phyloP scores from a whole-genome alignment of 2,329 filamentous ascomycete species.

The Neopestalotiopsis clavispora region DNA sequence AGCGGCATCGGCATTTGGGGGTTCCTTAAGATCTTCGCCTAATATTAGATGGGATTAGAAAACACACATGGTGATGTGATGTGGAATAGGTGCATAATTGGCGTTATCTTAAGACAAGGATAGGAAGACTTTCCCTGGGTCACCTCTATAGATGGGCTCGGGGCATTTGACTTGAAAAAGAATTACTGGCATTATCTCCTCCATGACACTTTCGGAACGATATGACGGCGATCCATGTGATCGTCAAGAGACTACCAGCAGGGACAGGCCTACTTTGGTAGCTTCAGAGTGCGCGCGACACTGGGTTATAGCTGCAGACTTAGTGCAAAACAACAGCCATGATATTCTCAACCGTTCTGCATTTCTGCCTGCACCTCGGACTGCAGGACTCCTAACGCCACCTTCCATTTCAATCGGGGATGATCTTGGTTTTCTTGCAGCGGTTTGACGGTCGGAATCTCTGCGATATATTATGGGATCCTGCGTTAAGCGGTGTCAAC shows the following conservation, averaged over 20 bases:
- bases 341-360: neutral
- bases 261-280: slow-evolving; percentile 17
- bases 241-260: neutral
- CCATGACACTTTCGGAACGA: neutral
- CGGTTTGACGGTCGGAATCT: neutral
- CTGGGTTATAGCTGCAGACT: slow-evolving; percentile 10
- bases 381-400: neutral
- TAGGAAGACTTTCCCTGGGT: slow-evolving; percentile 7
- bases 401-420: neutral
- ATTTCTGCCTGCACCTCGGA: neutral
- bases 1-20: slow-evolving; percentile 89
- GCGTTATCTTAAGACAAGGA: slow-evolving; percentile 10
- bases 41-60: slow-evolving; percentile 27
- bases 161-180: neutral
- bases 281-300: slow-evolving; percentile 19
- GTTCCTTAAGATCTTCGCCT: slow-evolving; percentile 86
- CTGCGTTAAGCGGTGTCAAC: neutral
- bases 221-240: slow-evolving; percentile 1
- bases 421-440: neutral
- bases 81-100: slow-evolving; percentile 6
- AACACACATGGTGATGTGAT: neutral
- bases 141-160: slow-evolving; percentile 2
- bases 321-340: neutral
- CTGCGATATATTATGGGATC: neutral
- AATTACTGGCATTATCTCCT: slow-evolving; percentile 12